Base-by-base conservation (phyloP, 305 asterid species). In the Fraxinus angustifolia region DNA sequence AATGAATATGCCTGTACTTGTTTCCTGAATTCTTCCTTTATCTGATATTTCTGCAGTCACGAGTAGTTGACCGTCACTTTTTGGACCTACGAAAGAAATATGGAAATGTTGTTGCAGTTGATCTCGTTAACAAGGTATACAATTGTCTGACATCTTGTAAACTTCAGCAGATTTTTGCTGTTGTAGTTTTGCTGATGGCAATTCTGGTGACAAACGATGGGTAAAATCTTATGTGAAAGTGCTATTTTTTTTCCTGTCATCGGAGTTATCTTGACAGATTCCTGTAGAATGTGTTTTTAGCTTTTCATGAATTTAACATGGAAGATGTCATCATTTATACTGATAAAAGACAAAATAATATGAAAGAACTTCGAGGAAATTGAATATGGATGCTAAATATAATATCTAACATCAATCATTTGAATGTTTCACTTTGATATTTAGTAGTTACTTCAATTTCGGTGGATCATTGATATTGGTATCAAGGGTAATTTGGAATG, bases 21-120 rank as follows among this genome's bases (percentile, higher is more conserved):
- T 82, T 77, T 40, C 70, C 81, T 86, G 83, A 87, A 71, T 65
- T 79, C 65, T 80, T 82, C 81, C 65, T 79, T 78, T 83, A 17
- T 86, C 73, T 79, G 82, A 68, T 33, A 50, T 85, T 53, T 85
- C 67, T 84, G 87, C 92, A 96, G 99, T 94, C 97, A 78, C 91
- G 93, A 82, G 95, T 93, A 75, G 97, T 81, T 85, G 99, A 96
- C 80, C 91, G 98, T 38, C 98, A 96, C 86, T 90, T 91, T 87
- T 84, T 96, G 92, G 98, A 96, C 87, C 87, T 96, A 82, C 90
- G 97, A 85, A 96, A 93, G 88, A 96, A 96, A 83, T 96, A 96
- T 62, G 99, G 99, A 86, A 96, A 94, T 88, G 97, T 94, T 87
- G 75, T 96, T 81, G 95, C 97, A 5, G 89, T 90, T 82, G 97